These are phyloP conservation scores for Beauveria brongniartii DNA, from an alignment of 2,329 filamentous ascomycete genomes.

Conservation along the genomic window DNA sequence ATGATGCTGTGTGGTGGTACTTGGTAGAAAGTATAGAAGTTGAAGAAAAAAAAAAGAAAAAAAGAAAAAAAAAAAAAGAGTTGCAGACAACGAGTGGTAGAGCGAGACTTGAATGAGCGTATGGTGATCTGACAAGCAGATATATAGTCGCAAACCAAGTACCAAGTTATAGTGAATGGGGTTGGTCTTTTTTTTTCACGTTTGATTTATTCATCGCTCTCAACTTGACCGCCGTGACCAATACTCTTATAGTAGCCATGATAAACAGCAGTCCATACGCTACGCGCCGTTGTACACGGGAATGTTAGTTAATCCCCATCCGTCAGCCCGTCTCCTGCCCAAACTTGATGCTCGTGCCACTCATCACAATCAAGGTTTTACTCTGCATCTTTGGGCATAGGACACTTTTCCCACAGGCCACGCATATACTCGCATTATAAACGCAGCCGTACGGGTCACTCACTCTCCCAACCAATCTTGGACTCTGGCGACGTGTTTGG, in stretches of 20 bases:
- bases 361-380: neutral
- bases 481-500: neutral
- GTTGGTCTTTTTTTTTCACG: no score
- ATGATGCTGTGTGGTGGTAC: neutral
- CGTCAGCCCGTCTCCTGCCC: neutral
- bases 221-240: no score
- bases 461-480: neutral
- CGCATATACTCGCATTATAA: neutral
- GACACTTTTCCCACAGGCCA: neutral
- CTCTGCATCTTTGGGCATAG: neutral
- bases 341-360: neutral
- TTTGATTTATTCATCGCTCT: no score
- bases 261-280: neutral
- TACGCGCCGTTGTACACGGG: neutral
- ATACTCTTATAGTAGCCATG: neutral
- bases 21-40: neutral
- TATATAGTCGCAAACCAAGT: no score
- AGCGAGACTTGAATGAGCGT: no score
- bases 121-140: no score
- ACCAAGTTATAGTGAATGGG: no score
- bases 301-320: neutral
- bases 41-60: neutral
- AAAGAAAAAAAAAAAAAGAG: neutral
- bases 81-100: neutral
- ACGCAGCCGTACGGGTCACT: neutral